Base-by-base conservation (phyloP, 768 basidiomycete species). In the Porphyrellus cyaneotinctus region DNA sequence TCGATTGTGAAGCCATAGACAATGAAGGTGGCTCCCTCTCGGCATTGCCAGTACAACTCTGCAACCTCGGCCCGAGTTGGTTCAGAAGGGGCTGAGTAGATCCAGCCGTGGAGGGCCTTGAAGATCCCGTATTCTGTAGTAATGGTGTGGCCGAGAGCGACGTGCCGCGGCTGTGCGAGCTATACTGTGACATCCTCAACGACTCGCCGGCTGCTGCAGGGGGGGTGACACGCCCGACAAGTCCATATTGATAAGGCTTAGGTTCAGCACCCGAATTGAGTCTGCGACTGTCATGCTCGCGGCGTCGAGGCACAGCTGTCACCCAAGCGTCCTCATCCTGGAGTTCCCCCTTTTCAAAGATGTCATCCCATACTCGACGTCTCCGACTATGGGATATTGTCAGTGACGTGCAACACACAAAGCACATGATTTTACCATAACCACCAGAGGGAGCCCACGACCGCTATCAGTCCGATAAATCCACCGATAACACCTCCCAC, bases 231-330 rank as follows among this genome's bases (percentile, higher is more conserved):
- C 75, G 76, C 3, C 83, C 84, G 23, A 86, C 78, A 37, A 80
- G 72, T 17, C 83, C 83, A 56, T 86, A 86, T 58, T 81, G 74
- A 60, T 86, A 86, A 22, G 83, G 82, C 62, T 70, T 77, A 6
- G 80, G 81, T 43, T 76, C 74, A 26, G 69, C 66, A 36, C 43
- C 54, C 48, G 64, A 55, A 39, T 70, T 64, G 24, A 70, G 58
- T 15, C 49, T 72, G 61, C 41, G 70, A 60, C 52, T 60, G 58
- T 55, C 58, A 43, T 63, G 64, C 10, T 53, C 53, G 39, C 53
- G 58, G 17, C 59, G 64, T 23, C 56, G 49, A 26, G 64, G 43
- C 13, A 53, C 56, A 5, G 58, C 52, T 15, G 63, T n/a, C 14
- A 62, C 55, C 46, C 55, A 59, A 22, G 49, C 43, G 11, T 56